Conservation (phyloP, 1,139 yeast species). For the Arxiozyma slooffiae region DNA sequence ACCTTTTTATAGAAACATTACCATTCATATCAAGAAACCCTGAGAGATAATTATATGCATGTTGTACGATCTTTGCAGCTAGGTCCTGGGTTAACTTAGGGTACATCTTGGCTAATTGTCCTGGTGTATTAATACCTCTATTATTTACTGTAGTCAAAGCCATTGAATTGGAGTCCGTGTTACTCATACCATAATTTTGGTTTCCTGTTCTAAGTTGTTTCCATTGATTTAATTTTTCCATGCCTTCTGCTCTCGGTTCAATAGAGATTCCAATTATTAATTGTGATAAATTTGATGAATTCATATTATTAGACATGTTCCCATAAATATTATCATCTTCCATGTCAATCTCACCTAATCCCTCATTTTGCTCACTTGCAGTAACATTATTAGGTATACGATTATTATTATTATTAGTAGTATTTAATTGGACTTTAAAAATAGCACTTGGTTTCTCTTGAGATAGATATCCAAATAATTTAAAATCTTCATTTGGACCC, state of each 20-base stretch:
- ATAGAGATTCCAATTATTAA: conserved; percentile 79
- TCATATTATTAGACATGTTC: neutral
- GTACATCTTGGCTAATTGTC: conserved; percentile 29
- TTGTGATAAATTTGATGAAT: conserved; percentile 14
- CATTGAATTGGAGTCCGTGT: conserved; percentile 2
- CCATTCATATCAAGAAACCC: conserved; percentile 74
- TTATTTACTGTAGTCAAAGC: conserved; percentile 28
- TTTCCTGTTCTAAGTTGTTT: conserved; percentile 19
- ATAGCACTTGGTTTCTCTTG: conserved; percentile 82
- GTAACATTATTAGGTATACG: neutral
- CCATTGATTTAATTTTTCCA: conserved; percentile 26
- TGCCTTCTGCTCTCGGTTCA: conserved; percentile 47
- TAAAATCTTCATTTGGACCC: conserved; percentile 60
- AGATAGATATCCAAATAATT: conserved; percentile 67
- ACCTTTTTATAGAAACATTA: conserved; percentile 76
- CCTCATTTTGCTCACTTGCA: conserved; percentile 19
- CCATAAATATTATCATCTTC: conserved; percentile 25
- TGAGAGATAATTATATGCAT: conserved; percentile 82
- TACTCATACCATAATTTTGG: conserved; percentile 3
- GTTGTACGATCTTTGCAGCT: conserved; percentile 80
- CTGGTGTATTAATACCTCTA: conserved; percentile 28
- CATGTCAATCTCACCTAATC: conserved; percentile 36
- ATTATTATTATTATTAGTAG: conserved; percentile 1
- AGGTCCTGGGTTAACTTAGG: conserved; percentile 38
- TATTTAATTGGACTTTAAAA: conserved; percentile 55